Base-by-base conservation (phyloP, 2,329 filamentous ascomycete species). In the Claviceps sp. region DNA sequence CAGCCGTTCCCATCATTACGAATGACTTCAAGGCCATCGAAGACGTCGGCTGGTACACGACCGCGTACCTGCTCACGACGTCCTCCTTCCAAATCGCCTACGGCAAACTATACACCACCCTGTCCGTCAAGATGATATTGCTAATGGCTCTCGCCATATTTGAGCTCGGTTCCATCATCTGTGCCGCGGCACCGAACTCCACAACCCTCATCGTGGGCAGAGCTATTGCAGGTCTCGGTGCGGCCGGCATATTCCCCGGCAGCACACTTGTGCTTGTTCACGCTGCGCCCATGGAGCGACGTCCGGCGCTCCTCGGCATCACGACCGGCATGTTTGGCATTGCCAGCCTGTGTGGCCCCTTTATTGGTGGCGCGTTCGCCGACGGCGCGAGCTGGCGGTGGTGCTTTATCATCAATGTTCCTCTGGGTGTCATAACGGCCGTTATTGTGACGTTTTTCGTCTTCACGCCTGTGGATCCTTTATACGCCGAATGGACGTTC, bases 111-210 rank as follows among this genome's bases (percentile, higher is more conserved):
- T 46, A 46, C 44, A 46, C 22, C 7, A 30, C 11, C 44, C 17
- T 46, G 11, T 16, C 22, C 13, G 44, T 46, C 44, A 46, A 46
- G n/a, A 10, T 34, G 1, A 14, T 46, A 2, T 77, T 78, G 52
- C 58, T 80, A 13, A 51, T 57, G 4, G 71, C 67, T 50, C 69
- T 80, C 16, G 51, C 72, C 14, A 54, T 78, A 38, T 80, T 80
- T 40, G 76, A 79, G 59, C 60, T 74, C 46, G 78, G 78, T 2
- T 80, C 76, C 10, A 66, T 69, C 14, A 64, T 78, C 39, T 81
- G 78, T 54, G 78, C 43, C 22, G 42, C 46, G 70, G 52, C 52
- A 30, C 66, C 66, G 44, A 65, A 66, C 51, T 70, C 68, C 26
- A 64, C 61, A 17, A 59, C 69, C 22, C 68, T 73, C 8, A 70